A percentile compares a stretch with the other conserved stretches of the same genome.
phyloP scores from a whole-genome alignment of 345 rosid genomes.

The Corchorus capsularis region DNA sequence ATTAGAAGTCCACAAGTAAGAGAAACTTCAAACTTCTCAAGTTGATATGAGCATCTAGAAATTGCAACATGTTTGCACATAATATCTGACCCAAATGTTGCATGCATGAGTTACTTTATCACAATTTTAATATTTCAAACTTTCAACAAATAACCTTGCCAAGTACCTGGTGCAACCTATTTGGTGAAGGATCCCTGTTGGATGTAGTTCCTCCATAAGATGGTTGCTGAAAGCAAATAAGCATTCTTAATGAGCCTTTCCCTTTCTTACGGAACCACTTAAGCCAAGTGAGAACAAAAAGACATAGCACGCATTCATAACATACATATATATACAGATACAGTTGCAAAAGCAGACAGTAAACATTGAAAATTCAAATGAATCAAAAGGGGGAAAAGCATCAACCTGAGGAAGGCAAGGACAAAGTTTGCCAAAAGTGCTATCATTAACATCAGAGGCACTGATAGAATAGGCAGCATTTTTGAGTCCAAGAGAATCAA shows the following conservation, averaged over 20 bases:
- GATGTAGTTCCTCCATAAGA: conserved; percentile 31
- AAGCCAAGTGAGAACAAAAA: neutral
- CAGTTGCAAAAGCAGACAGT: neutral
- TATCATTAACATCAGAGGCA: conserved; percentile 46
- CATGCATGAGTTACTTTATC: conserved; percentile 8
- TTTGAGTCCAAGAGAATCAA: conserved; percentile 57
- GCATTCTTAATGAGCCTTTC: conserved; percentile 4
- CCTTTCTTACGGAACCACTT: neutral
- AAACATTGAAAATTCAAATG: too few species aligned
- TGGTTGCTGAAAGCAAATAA: conserved; percentile 48
- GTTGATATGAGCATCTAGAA: neutral
- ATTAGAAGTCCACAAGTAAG: neutral
- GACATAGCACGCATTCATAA: neutral
- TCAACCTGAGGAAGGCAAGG: conserved; percentile 71
- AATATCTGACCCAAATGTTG: neutral
- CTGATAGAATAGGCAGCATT: conserved; percentile 55
- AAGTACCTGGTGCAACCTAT: conserved; percentile 31
- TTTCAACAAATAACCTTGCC: conserved; percentile 10
- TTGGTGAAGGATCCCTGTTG: conserved; percentile 32
- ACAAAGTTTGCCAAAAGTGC: conserved; percentile 60
- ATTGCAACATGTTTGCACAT: neutral
- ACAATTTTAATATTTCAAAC: neutral
- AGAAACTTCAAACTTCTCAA: neutral
- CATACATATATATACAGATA: neutral
- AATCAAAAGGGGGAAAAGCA: neutral